Evolutionary conservation across 768 basidiomycete species (phyloP).

Genomic region (Suillus occidentalis): DNA sequence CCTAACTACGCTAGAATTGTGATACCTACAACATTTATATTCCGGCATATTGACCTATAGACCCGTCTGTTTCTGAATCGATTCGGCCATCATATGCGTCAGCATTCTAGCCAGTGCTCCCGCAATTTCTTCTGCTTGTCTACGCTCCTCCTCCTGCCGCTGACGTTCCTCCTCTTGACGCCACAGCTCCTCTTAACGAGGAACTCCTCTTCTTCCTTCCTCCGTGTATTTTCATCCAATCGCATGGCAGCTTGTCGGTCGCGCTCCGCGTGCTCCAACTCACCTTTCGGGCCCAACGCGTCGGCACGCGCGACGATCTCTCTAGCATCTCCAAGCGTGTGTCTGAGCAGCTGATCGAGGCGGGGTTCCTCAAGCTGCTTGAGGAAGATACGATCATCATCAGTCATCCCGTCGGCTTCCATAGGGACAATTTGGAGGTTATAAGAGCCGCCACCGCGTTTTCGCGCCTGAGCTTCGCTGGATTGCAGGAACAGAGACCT

Average conservation of each 20-base stretch:
- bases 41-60: too few relatives aligned
- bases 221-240: constrained; percentile 15
- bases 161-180: constrained; percentile 10
- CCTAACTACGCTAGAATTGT: too few relatives aligned
- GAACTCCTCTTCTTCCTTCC: constrained; percentile 13
- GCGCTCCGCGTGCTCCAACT: constrained; percentile 16
- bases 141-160: constrained; percentile 15
- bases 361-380: constrained; percentile 20
- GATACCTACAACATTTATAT: too few relatives aligned
- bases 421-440: constrained; percentile 14
- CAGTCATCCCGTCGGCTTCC: constrained; percentile 14
- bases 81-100: too few relatives aligned
- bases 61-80: too few relatives aligned
- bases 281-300: constrained; percentile 12
- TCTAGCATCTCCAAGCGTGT: constrained; percentile 23
- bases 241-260: constrained; percentile 20
- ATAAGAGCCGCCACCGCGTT: background rate
- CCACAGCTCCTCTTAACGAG: constrained; percentile 23
- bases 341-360: constrained; percentile 10
- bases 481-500: constrained; percentile 1
- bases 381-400: constrained; percentile 26
- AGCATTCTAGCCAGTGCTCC: too few relatives aligned
- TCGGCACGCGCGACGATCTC: constrained; percentile 24
- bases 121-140: background rate
- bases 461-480: constrained; percentile 4